Conservation (phyloP, 2,329 filamentous ascomycete species). For the Aspergillus amoenus region DNA sequence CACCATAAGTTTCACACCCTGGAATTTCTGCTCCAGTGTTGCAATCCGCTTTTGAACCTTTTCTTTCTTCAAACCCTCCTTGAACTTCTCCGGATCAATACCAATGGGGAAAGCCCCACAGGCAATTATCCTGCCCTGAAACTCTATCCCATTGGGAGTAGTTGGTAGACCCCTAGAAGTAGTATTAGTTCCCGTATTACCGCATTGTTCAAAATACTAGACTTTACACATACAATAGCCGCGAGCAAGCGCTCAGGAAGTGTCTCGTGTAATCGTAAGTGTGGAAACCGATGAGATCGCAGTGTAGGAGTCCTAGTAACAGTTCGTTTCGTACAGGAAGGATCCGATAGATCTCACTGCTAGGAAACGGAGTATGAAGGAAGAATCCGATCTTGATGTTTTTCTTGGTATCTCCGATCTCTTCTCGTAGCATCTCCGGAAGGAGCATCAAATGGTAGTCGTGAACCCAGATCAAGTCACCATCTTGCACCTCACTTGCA, state of each 20-base stretch:
- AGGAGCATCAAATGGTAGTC: constrained; percentile 98
- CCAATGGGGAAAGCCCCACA: constrained; percentile 97
- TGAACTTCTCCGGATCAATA: constrained; percentile 95
- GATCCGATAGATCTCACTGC: constrained; percentile 94
- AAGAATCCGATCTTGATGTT: constrained; percentile 99
- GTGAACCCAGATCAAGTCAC: constrained; percentile 96
- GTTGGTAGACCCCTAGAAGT: constrained; percentile 54
- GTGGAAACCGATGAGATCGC: constrained; percentile 95
- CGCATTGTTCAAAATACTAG: neutral
- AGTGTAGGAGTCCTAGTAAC: constrained; percentile 82
- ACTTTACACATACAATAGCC: constrained; percentile 67
- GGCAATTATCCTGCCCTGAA: constrained; percentile 81
- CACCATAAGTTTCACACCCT: constrained; percentile 93
- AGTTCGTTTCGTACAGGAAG: constrained; percentile 88
- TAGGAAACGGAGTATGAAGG: constrained; percentile 94
- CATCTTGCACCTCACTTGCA: constrained; percentile 82
- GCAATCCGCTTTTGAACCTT: constrained; percentile 86
- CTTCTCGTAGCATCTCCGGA: constrained; percentile 89
- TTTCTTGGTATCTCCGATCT: constrained; percentile 75
- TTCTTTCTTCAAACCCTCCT: constrained; percentile 79
- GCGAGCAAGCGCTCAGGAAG: constrained; percentile 94
- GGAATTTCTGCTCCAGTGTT: constrained; percentile 82
- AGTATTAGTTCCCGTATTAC: constrained; percentile 13
- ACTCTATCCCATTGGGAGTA: constrained; percentile 90
- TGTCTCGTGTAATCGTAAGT: constrained; percentile 99